A percentile compares a stretch with the other conserved stretches of the same genome.
Conservation (phyloP, 2,329 filamentous ascomycete species). For the Colletotrichum aenigma region DNA sequence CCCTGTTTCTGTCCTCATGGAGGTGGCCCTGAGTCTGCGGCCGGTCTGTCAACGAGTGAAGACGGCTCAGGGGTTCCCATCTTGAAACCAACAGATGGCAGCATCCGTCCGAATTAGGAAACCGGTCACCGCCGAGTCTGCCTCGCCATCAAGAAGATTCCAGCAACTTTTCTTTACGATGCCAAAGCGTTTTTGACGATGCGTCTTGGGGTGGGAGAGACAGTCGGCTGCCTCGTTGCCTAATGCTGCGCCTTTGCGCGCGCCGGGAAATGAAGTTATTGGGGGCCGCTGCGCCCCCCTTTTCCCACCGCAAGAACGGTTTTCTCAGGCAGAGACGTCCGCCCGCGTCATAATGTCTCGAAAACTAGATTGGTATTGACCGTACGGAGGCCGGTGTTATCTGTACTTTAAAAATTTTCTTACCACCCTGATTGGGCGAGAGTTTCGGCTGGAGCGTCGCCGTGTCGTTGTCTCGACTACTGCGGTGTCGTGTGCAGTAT, state of each 20-base stretch:
- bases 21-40: too few relatives aligned
- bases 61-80: background rate
- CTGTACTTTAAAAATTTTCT: background rate
- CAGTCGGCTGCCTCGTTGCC: background rate
- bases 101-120: background rate
- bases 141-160: background rate
- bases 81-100: background rate
- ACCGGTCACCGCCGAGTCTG: background rate
- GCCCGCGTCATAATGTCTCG: background rate
- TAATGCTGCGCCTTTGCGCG: background rate
- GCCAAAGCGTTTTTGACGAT: background rate
- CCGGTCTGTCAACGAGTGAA: background rate
- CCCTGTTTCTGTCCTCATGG: too few relatives aligned
- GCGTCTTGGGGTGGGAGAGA: background rate
- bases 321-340: background rate
- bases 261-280: background rate
- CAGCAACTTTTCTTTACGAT: background rate
- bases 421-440: background rate
- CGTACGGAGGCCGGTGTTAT: background rate
- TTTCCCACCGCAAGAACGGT: background rate
- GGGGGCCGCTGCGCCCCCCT: background rate
- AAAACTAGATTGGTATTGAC: background rate
- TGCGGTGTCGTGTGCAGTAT: background rate
- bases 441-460: accelerated
- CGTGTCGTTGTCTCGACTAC: background rate